Percentiles rank a stretch among this genome's conserved stretches.
Conservation (phyloP, 306 rosid species). For the Neltuma alba region DNA sequence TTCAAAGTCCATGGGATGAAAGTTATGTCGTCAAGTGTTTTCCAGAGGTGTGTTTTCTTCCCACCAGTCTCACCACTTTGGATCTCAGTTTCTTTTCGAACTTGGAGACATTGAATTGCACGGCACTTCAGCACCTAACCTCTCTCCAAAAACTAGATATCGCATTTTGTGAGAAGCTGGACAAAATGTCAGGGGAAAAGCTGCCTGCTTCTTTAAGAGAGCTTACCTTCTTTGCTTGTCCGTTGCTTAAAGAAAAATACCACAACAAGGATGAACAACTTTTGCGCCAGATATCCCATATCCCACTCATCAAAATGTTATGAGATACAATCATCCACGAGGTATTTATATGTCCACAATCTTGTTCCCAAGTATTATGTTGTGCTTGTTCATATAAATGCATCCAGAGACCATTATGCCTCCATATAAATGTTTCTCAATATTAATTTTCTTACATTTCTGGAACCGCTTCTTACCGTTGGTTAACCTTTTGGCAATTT, state of each 20-base stretch:
- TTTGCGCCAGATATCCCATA: neutral
- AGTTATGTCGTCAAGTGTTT: neutral
- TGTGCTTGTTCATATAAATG: too few relatives aligned
- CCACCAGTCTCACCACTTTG: neutral
- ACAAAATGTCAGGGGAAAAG: neutral
- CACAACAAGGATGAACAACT: neutral
- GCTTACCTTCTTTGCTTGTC: rapidly evolving
- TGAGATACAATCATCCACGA: too few relatives aligned
- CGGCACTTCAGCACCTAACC: neutral
- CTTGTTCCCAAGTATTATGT: too few relatives aligned
- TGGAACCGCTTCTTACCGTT: too few relatives aligned
- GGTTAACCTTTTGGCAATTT: too few relatives aligned
- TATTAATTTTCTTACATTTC: too few relatives aligned
- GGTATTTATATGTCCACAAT: too few relatives aligned
- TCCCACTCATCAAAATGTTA: neutral
- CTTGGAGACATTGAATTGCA: neutral
- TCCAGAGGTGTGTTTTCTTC: neutral
- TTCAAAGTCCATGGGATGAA: rapidly evolving
- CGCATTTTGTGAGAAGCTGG: neutral
- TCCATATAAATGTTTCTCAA: too few relatives aligned
- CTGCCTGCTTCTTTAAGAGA: constrained; percentile 5
- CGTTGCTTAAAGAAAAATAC: constrained; percentile 1
- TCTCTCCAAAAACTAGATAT: neutral
- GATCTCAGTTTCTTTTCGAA: too few relatives aligned
- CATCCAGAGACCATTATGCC: too few relatives aligned